These are phyloP conservation scores for Aspergillus sp. DNA, from an alignment of 2,329 filamentous ascomycete species.

Conservation along the genomic window DNA sequence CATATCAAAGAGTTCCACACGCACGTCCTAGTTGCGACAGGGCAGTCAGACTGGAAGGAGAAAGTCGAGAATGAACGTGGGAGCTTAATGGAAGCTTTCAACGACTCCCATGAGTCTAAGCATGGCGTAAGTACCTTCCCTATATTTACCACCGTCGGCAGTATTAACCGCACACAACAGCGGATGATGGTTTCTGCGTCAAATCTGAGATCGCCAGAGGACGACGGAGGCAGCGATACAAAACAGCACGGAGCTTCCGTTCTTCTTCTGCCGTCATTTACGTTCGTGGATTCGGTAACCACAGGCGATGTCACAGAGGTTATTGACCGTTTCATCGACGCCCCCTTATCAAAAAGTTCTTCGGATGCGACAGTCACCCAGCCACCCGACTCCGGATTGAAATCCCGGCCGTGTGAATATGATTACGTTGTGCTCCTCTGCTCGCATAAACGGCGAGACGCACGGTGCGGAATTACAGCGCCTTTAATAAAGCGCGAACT, in stretches of 20 bases:
- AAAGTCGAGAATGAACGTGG: constrained; percentile 40
- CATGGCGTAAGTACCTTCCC: constrained; percentile 59
- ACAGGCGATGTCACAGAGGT: constrained; percentile 64
- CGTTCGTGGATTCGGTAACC: constrained; percentile 73
- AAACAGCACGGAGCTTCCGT: constrained; percentile 59
- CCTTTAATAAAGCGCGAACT: constrained; percentile 78
- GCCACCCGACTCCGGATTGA: constrained; percentile 42
- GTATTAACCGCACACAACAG: constrained; percentile 17
- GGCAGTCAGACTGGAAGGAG: constrained; percentile 38
- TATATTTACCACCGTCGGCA: neutral
- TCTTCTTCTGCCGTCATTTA: constrained; percentile 79
- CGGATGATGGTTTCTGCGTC: constrained; percentile 39
- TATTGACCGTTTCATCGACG: constrained; percentile 65
- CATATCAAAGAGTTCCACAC: constrained; percentile 36
- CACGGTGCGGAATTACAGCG: constrained; percentile 85
- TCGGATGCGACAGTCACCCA: constrained; percentile 39
- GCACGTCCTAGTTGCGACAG: constrained; percentile 40
- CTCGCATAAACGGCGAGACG: constrained; percentile 84
- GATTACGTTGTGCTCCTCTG: constrained; percentile 82
- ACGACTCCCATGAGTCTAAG: constrained; percentile 52
- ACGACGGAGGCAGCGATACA: neutral
- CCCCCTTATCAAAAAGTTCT: constrained; percentile 48
- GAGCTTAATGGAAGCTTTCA: constrained; percentile 51
- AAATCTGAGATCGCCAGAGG: constrained; percentile 27
- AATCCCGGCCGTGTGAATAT: constrained; percentile 69